phyloP scores from a whole-genome alignment of 352 stramenopile species.

The Globisporangium megalacanthum region DNA sequence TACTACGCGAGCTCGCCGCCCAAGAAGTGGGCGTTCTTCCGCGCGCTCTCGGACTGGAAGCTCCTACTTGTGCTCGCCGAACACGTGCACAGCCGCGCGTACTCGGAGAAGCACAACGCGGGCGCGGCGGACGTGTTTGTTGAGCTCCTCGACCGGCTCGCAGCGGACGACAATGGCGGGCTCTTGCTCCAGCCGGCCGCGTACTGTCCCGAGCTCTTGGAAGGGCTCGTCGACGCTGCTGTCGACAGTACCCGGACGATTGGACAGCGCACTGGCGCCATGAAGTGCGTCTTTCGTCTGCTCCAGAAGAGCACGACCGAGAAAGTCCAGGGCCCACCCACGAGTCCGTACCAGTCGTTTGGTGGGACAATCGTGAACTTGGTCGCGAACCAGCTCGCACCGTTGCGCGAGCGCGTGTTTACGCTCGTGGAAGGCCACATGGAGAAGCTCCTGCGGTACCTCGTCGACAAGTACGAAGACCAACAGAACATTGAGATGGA shows the following conservation, averaged over 20 bases:
- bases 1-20: constrained; percentile 63
- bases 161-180: constrained; percentile 85
- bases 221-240: constrained; percentile 67
- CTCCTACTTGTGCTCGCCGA: constrained; percentile 78
- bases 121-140: constrained; percentile 86
- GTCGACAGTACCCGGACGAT: constrained; percentile 38
- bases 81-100: constrained; percentile 65
- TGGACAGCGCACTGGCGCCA: constrained; percentile 74
- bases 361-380: constrained; percentile 81
- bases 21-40: constrained; percentile 89
- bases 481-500: constrained; percentile 81
- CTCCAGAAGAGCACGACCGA: constrained; percentile 71
- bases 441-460: constrained; percentile 56
- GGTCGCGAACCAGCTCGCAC: constrained; percentile 72
- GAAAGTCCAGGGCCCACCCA: constrained; percentile 73
- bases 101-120: constrained; percentile 64
- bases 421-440: constrained; percentile 59
- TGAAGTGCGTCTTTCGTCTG: constrained; percentile 75
- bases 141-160: constrained; percentile 81
- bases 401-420: constrained; percentile 70
- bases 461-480: constrained; percentile 72
- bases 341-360: constrained; percentile 83
- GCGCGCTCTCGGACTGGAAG: constrained; percentile 83
- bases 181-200: constrained; percentile 82
- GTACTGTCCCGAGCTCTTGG: constrained; percentile 79